These are phyloP conservation scores for Sherardia arvensis DNA, from an alignment of 257 asterid genomes.

Conservation along the genomic window DNA sequence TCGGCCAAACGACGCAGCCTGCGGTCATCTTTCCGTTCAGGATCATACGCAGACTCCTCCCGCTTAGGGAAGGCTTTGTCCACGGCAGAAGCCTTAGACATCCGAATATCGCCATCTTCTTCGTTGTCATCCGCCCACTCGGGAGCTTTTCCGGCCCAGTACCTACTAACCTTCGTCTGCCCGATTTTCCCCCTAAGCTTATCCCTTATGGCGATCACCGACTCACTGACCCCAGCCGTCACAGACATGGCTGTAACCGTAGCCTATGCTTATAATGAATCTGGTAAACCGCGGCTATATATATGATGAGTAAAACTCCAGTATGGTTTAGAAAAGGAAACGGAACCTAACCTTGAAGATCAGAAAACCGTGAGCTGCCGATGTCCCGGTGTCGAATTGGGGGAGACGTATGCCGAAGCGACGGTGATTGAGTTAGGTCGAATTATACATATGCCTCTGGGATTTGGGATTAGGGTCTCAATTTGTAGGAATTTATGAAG, in stretches of 20 bases:
- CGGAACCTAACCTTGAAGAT: background rate
- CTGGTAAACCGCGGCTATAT: background rate
- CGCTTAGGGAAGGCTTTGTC: conserved; percentile 57
- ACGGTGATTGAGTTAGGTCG: background rate
- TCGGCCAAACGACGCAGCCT: conserved; percentile 86
- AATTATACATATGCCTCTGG: too few species aligned
- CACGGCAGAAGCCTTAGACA: conserved; percentile 45
- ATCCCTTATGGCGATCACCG: conserved; percentile 74
- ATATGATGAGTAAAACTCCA: background rate
- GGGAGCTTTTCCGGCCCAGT: conserved; percentile 97
- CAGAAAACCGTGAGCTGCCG: background rate
- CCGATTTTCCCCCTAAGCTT: conserved; percentile 93
- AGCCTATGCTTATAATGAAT: background rate
- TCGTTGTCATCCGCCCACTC: conserved; percentile 91
- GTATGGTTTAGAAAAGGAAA: background rate
- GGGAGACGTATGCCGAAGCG: background rate
- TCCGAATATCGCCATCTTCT: conserved; percentile 62
- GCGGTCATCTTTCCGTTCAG: conserved; percentile 57
- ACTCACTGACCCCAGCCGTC: conserved; percentile 87
- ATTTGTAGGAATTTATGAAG: too few species aligned
- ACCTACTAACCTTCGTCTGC: conserved; percentile 85
- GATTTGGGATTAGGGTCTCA: too few species aligned
- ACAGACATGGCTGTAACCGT: conserved; percentile 56
- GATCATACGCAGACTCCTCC: conserved; percentile 22
- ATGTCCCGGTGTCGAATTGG: background rate